Base-by-base conservation (phyloP, 352 stramenopile genomes). In the Labyrinthula sp. region DNA sequence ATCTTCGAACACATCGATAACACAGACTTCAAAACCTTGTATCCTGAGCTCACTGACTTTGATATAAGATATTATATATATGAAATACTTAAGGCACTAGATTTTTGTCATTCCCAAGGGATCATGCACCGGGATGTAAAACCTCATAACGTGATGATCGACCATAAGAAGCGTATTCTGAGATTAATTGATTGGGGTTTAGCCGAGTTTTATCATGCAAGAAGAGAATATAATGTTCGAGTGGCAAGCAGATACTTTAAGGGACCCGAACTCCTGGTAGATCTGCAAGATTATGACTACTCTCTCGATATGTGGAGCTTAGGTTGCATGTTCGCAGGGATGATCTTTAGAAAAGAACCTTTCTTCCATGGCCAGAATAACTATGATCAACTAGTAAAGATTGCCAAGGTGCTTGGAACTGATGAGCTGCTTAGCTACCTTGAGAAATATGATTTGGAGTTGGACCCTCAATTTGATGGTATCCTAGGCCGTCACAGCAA, bases 41-140 rank as follows among this genome's bases (percentile, higher is more conserved):
- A 96, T 69, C 89, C 89, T 15, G 96, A 83, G n/a, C 64, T 96
- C 17, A 84, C 73, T 27, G 86, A 95, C 71, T 92, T 79, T 60
- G 89, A 99, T 68, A 95, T 97, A 45, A 75, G 89, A 43, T 99
- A 95, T 67, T 97, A 97, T 69, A 91, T 99, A 46, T 95, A 84
- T 65, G 84, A 99, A 31, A 39, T 65, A 6, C 28, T 58, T 20
- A 20, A 39, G 6, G 88, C 88, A 6, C 65, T 99, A 21, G 88
- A 99, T 68, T 97, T 93, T 60, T 95, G 84, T 59, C 90, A 99
- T 69, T 81, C 79, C n/a, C 96, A 98, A 52, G 89, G 89, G 25
- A 94, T 99, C 52, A 97, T 97, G 86, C 90, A 99, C 67, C 74
- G 90, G 38, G 90, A 99, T 62, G 87, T 99, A 17, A 99, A 99